Evolutionary conservation across 805 yeast species (phyloP), one percentile per base, ranked within the genome.

Genomic region (Yarrowia porcina): DNA sequence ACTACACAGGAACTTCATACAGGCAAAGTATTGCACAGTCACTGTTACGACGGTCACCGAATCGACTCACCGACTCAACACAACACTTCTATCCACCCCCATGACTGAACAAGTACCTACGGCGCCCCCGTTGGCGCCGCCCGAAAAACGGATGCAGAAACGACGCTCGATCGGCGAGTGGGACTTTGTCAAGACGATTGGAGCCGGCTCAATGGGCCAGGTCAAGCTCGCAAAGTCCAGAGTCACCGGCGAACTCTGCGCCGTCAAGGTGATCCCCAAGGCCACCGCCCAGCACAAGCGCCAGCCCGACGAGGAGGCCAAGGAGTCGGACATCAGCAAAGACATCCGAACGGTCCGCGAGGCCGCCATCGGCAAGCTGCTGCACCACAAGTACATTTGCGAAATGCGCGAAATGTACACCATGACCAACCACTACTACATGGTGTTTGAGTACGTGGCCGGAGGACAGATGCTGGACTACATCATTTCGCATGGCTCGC

Each of bases 131-230:
- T 28, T 25, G 15, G 47, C 27, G 32, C 33, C 17, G 20, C 36
- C 60, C 33, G 67, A 42, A 23, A 65, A 66, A 32, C 54, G 63
- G 1, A 35, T 45, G 41, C 66, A 66, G 45, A 75, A 91, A 73
- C 83, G 98, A 67, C 88, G 87, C 64, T 82, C 96, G 4, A 87
- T 93, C 62, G 99, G 98, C 13, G 97, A 94, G 67, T 93, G 99
- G 99, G 96, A 90, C 69, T 92, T 93, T 69, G 81, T 89, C 64
- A 90, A 90, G 74, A 91, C 97, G 2, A 89, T 94, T 49, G 99
- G 99, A 44, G 97, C 98, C 1, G 99, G 99, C 3, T 90, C 97
- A 0, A 94, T 94, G 99, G 99, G 99, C 64, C 96, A 93, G 74
- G 99, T 94, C 56, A 94, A 94, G 76, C 79, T 94, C 39, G 98